These are phyloP conservation scores for Globisporangium echinulatum DNA, from an alignment of 352 stramenopile species.

Conservation along the genomic window DNA sequence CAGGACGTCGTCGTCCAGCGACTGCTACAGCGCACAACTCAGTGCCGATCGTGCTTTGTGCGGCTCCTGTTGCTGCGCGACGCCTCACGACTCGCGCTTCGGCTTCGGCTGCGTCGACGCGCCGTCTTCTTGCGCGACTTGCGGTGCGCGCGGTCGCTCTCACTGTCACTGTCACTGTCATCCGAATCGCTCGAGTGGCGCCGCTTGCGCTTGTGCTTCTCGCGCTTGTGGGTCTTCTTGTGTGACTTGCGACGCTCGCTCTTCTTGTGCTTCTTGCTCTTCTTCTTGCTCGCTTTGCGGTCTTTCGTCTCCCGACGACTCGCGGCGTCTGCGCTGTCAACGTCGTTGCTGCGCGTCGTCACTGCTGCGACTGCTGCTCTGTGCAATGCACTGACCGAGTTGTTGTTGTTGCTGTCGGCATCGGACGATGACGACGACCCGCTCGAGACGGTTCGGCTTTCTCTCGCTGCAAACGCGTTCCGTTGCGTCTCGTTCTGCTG, in stretches of 20 bases:
- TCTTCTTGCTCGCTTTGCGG: constrained; percentile 5
- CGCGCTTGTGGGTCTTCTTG: constrained; percentile 18
- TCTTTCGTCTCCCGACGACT: constrained; percentile 14
- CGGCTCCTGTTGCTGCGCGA: constrained; percentile 9
- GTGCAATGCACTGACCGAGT: background rate
- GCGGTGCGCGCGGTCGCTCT: constrained; percentile 18
- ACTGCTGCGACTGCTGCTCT: no score
- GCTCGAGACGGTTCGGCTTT: background rate
- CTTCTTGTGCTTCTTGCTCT: constrained; percentile 16
- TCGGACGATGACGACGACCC: background rate
- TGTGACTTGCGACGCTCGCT: constrained; percentile 5
- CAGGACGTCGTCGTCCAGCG: background rate
- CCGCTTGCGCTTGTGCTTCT: constrained; percentile 32
- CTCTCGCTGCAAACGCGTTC: background rate
- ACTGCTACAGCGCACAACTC: background rate
- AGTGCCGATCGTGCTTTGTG: background rate
- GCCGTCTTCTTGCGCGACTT: constrained; percentile 19
- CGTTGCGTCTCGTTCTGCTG: no score
- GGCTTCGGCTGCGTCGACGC: constrained; percentile 12
- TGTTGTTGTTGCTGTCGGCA: background rate
- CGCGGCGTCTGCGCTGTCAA: no score
- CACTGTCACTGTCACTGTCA: constrained; percentile 2
- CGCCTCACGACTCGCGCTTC: constrained; percentile 12
- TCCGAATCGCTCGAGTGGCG: constrained; percentile 17
- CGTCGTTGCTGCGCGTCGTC: background rate